Evolutionary conservation across 306 rosid genomes (phyloP).

Genomic region (Oemleria cerasiformis): DNA sequence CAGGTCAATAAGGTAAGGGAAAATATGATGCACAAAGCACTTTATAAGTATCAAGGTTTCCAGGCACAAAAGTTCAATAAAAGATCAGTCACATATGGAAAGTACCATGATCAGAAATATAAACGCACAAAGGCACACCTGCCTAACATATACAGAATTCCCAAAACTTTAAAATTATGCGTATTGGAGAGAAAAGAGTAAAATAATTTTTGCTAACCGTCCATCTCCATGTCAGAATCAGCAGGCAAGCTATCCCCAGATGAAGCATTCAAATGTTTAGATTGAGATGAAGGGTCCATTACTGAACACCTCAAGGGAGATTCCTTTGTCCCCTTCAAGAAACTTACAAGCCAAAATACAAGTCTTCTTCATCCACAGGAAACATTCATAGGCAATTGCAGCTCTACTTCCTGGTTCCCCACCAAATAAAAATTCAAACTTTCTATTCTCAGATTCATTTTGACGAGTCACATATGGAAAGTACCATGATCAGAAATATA

Average conservation of each 20-base stretch:
- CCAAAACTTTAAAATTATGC: not conserved
- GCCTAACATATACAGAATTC: not conserved
- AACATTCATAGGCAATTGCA: slow-evolving; percentile 43
- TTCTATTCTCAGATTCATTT: slow-evolving; percentile 47
- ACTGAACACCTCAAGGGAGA: slow-evolving; percentile 18
- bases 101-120: not conserved
- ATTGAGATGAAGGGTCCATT: slow-evolving; percentile 26
- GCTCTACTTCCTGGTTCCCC: slow-evolving; percentile 58
- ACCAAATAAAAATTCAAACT: slow-evolving; percentile 52
- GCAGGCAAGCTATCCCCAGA: slow-evolving; percentile 36
- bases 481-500: slow-evolving; percentile 27
- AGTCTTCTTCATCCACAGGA: slow-evolving; percentile 58
- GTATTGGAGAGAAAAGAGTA: slow-evolving; percentile 4
- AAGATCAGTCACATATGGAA: not conserved
- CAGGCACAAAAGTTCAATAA: not conserved
- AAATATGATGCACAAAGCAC: not conserved
- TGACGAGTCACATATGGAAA: slow-evolving; percentile 44
- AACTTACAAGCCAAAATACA: slow-evolving; percentile 36
- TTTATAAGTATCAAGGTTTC: not conserved
- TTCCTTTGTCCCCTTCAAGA: slow-evolving; percentile 26
- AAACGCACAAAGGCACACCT: not conserved
- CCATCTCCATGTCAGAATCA: slow-evolving; percentile 98
- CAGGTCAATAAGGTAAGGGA: not conserved
- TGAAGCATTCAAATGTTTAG: slow-evolving; percentile 29
- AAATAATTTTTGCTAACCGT: slow-evolving; percentile 50